Evolutionary conservation across 2,329 filamentous ascomycete genomes (phyloP).

Genomic region (Ceratocystis smalleyi): DNA sequence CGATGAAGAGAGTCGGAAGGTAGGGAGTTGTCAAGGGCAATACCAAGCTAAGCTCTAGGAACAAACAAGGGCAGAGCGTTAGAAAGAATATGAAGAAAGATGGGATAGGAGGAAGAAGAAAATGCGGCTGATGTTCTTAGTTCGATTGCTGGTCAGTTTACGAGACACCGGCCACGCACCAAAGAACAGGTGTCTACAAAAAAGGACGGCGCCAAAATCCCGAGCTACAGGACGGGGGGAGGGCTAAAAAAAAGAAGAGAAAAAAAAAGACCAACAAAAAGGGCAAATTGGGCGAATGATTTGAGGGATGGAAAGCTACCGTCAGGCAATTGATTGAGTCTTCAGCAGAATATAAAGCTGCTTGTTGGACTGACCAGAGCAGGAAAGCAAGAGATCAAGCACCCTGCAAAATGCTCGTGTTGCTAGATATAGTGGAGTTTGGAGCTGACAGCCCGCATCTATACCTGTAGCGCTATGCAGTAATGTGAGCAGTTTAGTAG

Average conservation of each 20-base stretch:
- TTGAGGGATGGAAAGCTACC: background rate
- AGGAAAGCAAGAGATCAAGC: background rate
- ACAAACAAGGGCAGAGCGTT: conserved; percentile 9
- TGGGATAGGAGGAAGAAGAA: conserved; percentile 4
- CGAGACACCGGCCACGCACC: conserved; percentile 13
- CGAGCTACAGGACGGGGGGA: background rate
- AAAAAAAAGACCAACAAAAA: background rate
- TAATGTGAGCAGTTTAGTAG: too few relatives aligned
- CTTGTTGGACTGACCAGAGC: background rate
- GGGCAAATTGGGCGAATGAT: background rate
- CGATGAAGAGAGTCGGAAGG: conserved; percentile 12
- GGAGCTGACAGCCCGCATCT: too few relatives aligned
- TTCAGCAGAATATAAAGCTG: background rate
- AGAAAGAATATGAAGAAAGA: background rate
- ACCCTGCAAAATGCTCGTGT: too few relatives aligned
- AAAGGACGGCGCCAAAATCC: background rate
- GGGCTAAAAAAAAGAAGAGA: background rate
- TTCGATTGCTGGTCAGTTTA: conserved; percentile 11
- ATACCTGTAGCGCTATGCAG: too few relatives aligned
- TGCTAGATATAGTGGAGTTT: too few relatives aligned
- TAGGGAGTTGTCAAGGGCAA: conserved; percentile 18
- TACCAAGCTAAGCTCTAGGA: conserved; percentile 16
- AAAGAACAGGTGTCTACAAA: conserved; percentile 18
- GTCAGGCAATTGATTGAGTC: background rate
- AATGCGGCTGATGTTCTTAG: conserved; percentile 14